These are phyloP conservation scores for Nicotiana knightiana DNA, from an alignment of 257 asterid species.

Conservation along the genomic window DNA sequence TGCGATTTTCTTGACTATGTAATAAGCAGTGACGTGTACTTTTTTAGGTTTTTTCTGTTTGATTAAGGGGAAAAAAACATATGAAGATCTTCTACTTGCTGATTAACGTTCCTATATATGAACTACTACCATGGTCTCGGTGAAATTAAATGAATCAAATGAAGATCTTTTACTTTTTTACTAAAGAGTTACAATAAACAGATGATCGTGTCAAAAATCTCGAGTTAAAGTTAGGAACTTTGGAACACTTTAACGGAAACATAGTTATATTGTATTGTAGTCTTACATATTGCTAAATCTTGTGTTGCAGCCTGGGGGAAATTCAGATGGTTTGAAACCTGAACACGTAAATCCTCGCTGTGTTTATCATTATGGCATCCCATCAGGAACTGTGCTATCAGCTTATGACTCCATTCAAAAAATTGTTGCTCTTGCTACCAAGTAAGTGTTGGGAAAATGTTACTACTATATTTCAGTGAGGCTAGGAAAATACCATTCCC, in stretches of 20 bases:
- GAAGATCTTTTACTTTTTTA: background rate
- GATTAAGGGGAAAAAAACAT: background rate
- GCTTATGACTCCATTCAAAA: conserved; percentile 61
- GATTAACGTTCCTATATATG: background rate
- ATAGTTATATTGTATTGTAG: background rate
- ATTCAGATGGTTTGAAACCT: conserved; percentile 53
- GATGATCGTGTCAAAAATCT: background rate
- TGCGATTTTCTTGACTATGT: background rate
- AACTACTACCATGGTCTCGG: background rate
- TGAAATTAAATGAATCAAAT: background rate
- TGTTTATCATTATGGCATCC: conserved; percentile 83
- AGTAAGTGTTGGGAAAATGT: conserved; percentile 31
- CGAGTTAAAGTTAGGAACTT: background rate
- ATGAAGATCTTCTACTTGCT: background rate
- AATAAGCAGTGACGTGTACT: too few species aligned
- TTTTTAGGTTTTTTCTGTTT: background rate
- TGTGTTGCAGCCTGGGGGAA: conserved; percentile 62
- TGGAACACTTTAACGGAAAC: background rate
- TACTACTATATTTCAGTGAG: background rate
- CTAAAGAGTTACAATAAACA: background rate
- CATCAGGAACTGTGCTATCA: conserved; percentile 52
- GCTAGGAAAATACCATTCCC: background rate
- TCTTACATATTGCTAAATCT: background rate
- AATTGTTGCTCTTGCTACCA: conserved; percentile 72
- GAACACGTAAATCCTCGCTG: conserved; percentile 58